These are phyloP conservation scores for Venturia carpophila DNA, from an alignment of 2,329 filamentous ascomycete species.

Conservation along the genomic window DNA sequence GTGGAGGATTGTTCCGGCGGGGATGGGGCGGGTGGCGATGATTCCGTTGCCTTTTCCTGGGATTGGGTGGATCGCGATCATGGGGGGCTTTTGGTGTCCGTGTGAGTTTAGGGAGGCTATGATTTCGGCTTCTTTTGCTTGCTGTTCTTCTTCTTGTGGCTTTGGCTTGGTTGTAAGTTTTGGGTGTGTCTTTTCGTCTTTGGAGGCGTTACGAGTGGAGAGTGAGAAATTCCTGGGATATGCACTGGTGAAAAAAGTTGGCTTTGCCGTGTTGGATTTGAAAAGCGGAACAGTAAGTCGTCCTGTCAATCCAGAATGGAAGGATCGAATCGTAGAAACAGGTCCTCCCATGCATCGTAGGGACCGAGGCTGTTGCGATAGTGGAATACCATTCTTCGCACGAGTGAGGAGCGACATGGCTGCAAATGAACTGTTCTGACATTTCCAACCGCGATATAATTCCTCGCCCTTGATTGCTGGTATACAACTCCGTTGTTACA, in stretches of 20 bases:
- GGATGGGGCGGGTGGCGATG: background rate
- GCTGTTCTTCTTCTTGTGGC: no score
- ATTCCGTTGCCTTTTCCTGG: background rate
- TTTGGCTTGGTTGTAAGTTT: no score
- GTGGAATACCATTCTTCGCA: background rate
- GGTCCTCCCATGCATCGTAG: background rate
- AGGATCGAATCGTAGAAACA: background rate
- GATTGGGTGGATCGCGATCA: background rate
- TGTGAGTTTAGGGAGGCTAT: background rate
- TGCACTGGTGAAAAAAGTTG: no score
- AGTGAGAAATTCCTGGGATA: no score
- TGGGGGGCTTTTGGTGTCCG: background rate
- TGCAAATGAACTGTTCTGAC: background rate
- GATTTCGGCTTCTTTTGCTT: background rate
- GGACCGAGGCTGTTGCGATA: background rate
- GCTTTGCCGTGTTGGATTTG: background rate
- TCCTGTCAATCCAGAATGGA: background rate
- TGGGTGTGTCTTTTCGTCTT: no score
- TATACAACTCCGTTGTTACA: background rate
- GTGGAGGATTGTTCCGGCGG: background rate
- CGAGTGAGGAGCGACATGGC: background rate
- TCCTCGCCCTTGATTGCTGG: background rate
- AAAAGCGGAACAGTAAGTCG: background rate
- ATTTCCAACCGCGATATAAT: background rate
- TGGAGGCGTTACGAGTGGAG: no score